phyloP scores from a whole-genome alignment of 2,329 filamentous ascomycete genomes.

The Dactylella cylindrospora region DNA sequence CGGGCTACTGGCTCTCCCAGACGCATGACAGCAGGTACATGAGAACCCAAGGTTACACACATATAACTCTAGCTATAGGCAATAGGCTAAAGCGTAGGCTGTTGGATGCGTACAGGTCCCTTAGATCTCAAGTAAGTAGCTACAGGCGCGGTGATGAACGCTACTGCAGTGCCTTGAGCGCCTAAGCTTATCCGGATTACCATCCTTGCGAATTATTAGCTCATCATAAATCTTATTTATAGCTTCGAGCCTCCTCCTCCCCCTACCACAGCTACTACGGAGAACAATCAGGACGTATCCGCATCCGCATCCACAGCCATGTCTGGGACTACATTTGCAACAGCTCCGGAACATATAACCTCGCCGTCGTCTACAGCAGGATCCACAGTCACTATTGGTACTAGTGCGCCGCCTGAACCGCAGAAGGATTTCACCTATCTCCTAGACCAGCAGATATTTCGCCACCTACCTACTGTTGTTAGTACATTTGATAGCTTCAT shows the following conservation, averaged over 20 bases:
- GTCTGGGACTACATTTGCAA: constrained; percentile 31
- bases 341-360: constrained; percentile 26
- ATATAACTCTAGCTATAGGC: too few species aligned
- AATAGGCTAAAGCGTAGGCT: too few species aligned
- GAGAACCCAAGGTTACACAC: too few species aligned
- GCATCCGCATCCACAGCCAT: constrained; percentile 31
- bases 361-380: constrained; percentile 30
- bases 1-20: constrained; percentile 37
- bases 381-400: constrained; percentile 23
- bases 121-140: constrained; percentile 40
- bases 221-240: too few species aligned
- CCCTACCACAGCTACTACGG: constrained; percentile 9
- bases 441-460: constrained; percentile 33
- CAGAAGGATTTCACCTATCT: constrained; percentile 38
- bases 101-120: constrained; percentile 34
- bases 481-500: constrained; percentile 2
- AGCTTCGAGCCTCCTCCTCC: constrained; percentile 33
- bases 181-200: too few species aligned
- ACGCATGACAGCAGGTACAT: constrained; percentile 43
- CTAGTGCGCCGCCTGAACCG: constrained; percentile 16
- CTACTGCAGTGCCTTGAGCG: too few species aligned
- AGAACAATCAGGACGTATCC: constrained; percentile 23
- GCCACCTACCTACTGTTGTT: constrained; percentile 32
- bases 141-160: too few species aligned
- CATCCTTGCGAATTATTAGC: too few species aligned